Percentiles rank a stretch among this genome's conserved stretches.
phyloP scores from a whole-genome alignment of 1,284 basidiomycete genomes.

The Ceratobasidium sp. region DNA sequence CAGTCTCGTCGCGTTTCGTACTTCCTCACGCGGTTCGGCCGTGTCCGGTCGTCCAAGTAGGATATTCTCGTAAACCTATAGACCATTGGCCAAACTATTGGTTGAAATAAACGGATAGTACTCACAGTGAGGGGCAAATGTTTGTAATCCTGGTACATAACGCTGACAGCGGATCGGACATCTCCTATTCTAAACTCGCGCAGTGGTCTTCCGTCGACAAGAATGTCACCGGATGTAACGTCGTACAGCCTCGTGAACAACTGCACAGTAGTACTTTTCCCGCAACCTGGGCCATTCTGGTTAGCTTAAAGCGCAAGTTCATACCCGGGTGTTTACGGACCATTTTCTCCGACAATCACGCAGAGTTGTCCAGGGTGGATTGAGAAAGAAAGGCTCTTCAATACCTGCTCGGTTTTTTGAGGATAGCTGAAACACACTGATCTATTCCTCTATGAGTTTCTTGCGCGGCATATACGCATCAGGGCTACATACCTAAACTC shows the following conservation, averaged over 20 bases:
- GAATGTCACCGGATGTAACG: conserved; percentile 41
- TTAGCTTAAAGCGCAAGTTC: neutral
- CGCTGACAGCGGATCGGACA: conserved; percentile 30
- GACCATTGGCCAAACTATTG: neutral
- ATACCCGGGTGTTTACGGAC: neutral
- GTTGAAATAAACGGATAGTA: neutral
- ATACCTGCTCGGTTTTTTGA: conserved; percentile 48
- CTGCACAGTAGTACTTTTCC: conserved; percentile 48
- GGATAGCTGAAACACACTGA: conserved; percentile 47
- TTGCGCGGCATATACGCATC: neutral
- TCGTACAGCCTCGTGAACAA: conserved; percentile 47
- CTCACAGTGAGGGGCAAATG: conserved; percentile 44
- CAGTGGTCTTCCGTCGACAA: conserved; percentile 44
- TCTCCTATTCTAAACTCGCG: conserved; percentile 36
- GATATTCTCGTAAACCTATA: conserved; percentile 48
- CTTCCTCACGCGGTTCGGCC: conserved; percentile 24
- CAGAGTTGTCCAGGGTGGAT: conserved; percentile 46
- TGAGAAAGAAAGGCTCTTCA: conserved; percentile 38
- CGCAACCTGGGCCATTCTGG: conserved; percentile 12
- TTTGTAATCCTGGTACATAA: conserved; percentile 47
- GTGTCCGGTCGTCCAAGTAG: conserved; percentile 37
- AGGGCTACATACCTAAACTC: conserved; percentile 45
- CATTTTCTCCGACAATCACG: conserved; percentile 49
- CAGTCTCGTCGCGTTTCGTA: conserved; percentile 46
- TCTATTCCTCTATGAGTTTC: neutral